Evolutionary conservation across 495 filamentous ascomycete genomes (phyloP), one percentile per base, ranked within the genome.

Genomic region (Trichoderma asperelloides): DNA sequence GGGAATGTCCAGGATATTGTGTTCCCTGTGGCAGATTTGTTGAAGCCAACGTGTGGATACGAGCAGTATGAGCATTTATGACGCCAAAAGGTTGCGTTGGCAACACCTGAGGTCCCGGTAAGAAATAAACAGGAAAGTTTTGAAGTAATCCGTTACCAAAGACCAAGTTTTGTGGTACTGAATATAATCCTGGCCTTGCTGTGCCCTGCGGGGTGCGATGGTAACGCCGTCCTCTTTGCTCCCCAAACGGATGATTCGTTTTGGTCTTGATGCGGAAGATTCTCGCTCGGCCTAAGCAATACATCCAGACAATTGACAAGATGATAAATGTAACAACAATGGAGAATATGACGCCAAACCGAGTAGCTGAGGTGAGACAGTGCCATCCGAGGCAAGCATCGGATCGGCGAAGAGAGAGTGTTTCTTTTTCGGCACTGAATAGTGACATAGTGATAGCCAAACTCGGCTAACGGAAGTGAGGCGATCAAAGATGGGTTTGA

Each of bases 281-380:
- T 11, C 25, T 60, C 21, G 23, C 64, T 16, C 43, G 23, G 2
- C 64, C 64, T 21, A 49, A 2, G 39, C 30, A 67, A 33, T 30
- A 67, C 33, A 63, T 25, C 39, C 57, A 67, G 3, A 47, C 12
- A 3, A 63, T 39, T 7, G 23, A 30, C 11, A 67, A 27, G 39
- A 47, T 40, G 13, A 30, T n/a, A 2, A 40, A 21, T 7, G 27
- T 16, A 6, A 67, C 66, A 25, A 63, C 57, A 1, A 57, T 13
- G 62, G 27, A 39, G 25, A 74, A 66, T 21, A 74, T 68, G 40
- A 71, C 57, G 30, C 72, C 72, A 43, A 64, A 63, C 21, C 71
- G 69, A 27, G 68, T 62, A 5, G 51, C 55, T 40, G 63, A 63
- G 27, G 49, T 66, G 21, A 74, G 64, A 51, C 72, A 74, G 66